phyloP scores from a whole-genome alignment of 257 asterid species.

The Coffea eugenioides region DNA sequence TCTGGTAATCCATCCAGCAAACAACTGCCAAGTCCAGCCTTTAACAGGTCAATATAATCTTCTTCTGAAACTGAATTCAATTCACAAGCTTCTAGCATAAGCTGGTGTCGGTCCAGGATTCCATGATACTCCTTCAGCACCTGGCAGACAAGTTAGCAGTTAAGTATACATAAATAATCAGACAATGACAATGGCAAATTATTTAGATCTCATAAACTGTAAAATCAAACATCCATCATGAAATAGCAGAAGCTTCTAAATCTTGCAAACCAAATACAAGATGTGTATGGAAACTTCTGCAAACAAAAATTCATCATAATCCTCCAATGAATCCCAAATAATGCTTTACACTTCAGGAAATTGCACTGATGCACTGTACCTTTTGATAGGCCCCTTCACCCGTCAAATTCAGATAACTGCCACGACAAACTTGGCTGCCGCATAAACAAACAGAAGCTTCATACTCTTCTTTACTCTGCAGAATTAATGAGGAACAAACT shows the following conservation, averaged over 20 bases:
- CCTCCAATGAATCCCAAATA: neutral
- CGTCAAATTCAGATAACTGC: slow-evolving; percentile 87
- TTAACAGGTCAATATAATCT: slow-evolving; percentile 83
- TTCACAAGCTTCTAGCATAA: slow-evolving; percentile 94
- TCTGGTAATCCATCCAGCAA: slow-evolving; percentile 97
- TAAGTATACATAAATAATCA: neutral
- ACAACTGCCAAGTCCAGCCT: slow-evolving; percentile 99
- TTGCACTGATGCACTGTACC: slow-evolving; percentile 44
- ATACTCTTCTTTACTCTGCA: slow-evolving; percentile 96
- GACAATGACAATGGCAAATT: neutral
- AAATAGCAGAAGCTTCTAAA: neutral
- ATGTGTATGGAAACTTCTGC: neutral
- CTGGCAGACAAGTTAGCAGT: slow-evolving; percentile 28
- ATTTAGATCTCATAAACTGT: neutral
- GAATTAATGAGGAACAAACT: slow-evolving; percentile 13
- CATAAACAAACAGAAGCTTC: slow-evolving; percentile 99
- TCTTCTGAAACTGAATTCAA: slow-evolving; percentile 88
- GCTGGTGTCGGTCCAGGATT: slow-evolving; percentile 72
- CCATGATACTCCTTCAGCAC: slow-evolving; percentile 90
- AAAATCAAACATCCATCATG: neutral
- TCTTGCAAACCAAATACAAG: neutral
- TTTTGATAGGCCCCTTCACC: slow-evolving; percentile 97
- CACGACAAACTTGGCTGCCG: slow-evolving; percentile 99
- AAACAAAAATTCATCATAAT: neutral
- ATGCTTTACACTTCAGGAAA: slow-evolving; percentile 8